Percentiles rank a stretch among this genome's conserved stretches.
phyloP scores from a whole-genome alignment of 2,329 filamentous ascomycete genomes.

The Mycosphaerella arachidis region DNA sequence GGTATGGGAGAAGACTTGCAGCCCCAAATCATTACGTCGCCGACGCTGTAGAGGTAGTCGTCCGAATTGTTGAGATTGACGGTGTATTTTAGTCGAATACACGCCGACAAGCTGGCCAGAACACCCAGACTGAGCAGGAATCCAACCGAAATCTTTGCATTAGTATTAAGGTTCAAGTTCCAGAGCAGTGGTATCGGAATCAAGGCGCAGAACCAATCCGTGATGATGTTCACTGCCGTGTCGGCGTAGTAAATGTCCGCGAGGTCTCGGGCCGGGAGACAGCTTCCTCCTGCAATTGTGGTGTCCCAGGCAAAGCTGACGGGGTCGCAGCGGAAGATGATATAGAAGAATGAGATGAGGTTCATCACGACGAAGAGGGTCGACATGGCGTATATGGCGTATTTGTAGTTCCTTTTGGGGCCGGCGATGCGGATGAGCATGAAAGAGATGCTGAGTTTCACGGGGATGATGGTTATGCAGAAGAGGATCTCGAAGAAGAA shows the following conservation, averaged over 20 bases:
- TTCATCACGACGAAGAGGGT: slow-evolving; percentile 42
- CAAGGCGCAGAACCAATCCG: slow-evolving; percentile 36
- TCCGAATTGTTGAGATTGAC: slow-evolving; percentile 31
- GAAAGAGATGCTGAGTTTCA: slow-evolving; percentile 37
- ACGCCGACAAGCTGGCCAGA: slow-evolving; percentile 32
- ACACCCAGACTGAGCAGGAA: slow-evolving; percentile 36
- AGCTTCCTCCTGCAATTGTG: slow-evolving; percentile 26
- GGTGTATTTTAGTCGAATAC: slow-evolving; percentile 35
- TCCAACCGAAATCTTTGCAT: slow-evolving; percentile 39
- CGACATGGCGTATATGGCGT: slow-evolving; percentile 30
- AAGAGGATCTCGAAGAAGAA: slow-evolving; percentile 38
- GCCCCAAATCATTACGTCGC: slow-evolving; percentile 36
- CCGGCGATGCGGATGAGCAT: slow-evolving; percentile 35
- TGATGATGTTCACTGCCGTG: slow-evolving; percentile 36
- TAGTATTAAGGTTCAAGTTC: slow-evolving; percentile 40
- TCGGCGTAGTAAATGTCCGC: slow-evolving; percentile 35
- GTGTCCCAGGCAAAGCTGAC: slow-evolving; percentile 32
- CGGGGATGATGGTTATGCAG: slow-evolving; percentile 34
- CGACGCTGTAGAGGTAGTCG: slow-evolving; percentile 34
- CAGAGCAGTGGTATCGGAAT: slow-evolving; percentile 41
- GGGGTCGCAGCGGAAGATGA: slow-evolving; percentile 36
- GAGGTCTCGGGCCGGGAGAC: slow-evolving; percentile 25
- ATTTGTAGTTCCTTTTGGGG: slow-evolving; percentile 26
- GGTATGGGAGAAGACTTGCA: slow-evolving; percentile 10
- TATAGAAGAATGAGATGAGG: slow-evolving; percentile 33